phyloP scores from a whole-genome alignment of 2,329 filamentous ascomycete species.

The Cladosporium velox region DNA sequence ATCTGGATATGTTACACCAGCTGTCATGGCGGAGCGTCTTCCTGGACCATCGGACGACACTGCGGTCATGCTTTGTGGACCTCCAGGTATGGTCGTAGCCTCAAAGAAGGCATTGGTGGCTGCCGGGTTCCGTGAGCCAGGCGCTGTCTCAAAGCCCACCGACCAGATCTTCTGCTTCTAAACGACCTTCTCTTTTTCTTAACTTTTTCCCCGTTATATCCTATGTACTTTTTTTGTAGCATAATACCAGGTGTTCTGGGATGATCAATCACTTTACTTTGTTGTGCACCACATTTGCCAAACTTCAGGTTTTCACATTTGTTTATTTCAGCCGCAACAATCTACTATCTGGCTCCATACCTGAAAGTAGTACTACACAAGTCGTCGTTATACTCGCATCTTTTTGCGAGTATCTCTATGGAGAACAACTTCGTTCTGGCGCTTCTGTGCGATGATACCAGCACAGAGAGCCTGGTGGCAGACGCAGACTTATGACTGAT shows the following conservation, averaged over 20 bases:
- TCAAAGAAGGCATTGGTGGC: slow-evolving; percentile 49
- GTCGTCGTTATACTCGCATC: background rate
- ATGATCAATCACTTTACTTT: background rate
- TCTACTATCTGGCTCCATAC: background rate
- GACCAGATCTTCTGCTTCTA: slow-evolving; percentile 97
- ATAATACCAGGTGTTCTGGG: background rate
- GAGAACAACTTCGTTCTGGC: background rate
- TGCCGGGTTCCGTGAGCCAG: slow-evolving; percentile 79
- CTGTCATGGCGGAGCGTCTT: slow-evolving; percentile 54
- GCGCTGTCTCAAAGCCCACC: slow-evolving; percentile 88
- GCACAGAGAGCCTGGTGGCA: background rate
- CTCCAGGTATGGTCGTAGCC: slow-evolving; percentile 61
- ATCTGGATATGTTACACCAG: slow-evolving; percentile 54
- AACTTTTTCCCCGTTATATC: background rate
- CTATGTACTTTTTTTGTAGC: background rate
- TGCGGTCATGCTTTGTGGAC: slow-evolving; percentile 62
- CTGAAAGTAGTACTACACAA: background rate
- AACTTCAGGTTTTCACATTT: background rate
- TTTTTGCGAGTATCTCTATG: background rate
- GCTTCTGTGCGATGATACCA: background rate
- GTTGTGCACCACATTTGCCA: background rate
- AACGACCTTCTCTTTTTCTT: slow-evolving; percentile 24
- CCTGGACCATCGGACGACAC: slow-evolving; percentile 49
- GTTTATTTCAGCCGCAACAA: background rate
- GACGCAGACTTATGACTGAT: background rate